Conservation (phyloP, 1,139 yeast species). For the Zygosaccharomyces sapae region DNA sequence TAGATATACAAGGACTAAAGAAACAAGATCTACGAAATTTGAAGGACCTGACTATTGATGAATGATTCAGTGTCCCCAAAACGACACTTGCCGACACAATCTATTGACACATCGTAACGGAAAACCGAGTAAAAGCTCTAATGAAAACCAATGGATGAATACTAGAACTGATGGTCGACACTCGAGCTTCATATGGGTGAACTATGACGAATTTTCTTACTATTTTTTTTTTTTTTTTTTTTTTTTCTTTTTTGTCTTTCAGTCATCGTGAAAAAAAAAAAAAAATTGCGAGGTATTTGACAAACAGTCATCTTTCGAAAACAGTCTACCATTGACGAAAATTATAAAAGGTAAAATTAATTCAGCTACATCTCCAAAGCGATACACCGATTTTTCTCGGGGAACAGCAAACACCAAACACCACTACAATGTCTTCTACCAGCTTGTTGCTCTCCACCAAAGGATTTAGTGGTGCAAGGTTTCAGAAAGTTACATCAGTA, state of each 20-base stretch:
- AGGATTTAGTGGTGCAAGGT: constrained; percentile 20
- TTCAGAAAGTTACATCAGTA: constrained; percentile 20
- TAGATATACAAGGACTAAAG: constrained; percentile 26
- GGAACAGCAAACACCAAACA: not conserved
- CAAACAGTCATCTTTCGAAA: not conserved
- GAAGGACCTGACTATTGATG: constrained; percentile 14
- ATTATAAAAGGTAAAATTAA: not conserved
- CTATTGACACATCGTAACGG: not conserved
- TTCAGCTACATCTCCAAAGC: not conserved
- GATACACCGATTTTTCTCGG: not conserved
- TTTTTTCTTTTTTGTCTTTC: not conserved
- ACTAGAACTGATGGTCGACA: too few species aligned
- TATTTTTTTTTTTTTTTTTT: too few species aligned
- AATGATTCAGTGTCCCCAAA: not conserved
- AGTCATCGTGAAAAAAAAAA: constrained; percentile 5
- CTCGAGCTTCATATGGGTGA: too few species aligned
- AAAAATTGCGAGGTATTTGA: constrained; percentile 9
- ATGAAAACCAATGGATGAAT: too few species aligned
- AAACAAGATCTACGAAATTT: constrained; percentile 8
- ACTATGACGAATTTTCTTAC: too few species aligned
- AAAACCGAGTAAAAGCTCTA: too few species aligned
- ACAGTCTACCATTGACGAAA: not conserved
- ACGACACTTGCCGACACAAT: not conserved
- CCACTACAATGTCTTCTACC: constrained; percentile 23
- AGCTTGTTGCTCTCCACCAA: constrained; percentile 27